phyloP scores from a whole-genome alignment of 768 basidiomycete genomes.

The Tephrocybe sp. region DNA sequence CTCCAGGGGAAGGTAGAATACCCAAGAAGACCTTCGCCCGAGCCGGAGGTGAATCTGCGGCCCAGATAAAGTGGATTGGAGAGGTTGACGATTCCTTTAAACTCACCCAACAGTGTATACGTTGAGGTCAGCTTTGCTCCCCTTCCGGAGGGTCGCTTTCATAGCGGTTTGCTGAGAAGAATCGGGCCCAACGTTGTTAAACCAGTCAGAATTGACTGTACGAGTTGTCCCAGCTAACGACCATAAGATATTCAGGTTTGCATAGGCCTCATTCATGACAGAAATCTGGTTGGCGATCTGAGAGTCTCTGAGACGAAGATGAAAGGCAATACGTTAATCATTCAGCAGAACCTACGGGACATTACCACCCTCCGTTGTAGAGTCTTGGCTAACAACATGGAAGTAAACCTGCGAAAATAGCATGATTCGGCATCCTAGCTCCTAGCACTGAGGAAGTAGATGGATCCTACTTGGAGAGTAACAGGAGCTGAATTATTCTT shows the following conservation, averaged over 20 bases:
- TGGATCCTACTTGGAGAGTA: constrained; percentile 18
- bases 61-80: background rate
- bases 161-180: constrained; percentile 39
- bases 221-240: constrained; percentile 38
- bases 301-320: constrained; percentile 26
- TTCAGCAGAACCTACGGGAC: constrained; percentile 31
- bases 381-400: constrained; percentile 32
- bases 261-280: constrained; percentile 41
- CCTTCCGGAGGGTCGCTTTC: constrained; percentile 43
- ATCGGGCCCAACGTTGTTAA: constrained; percentile 36
- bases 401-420: constrained; percentile 31
- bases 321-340: background rate
- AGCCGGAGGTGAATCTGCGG: constrained; percentile 34
- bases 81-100: background rate
- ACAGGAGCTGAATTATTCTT: constrained; percentile 6
- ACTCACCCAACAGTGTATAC: constrained; percentile 50
- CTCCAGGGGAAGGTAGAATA: constrained; percentile 51
- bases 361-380: constrained; percentile 33
- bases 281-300: constrained; percentile 35
- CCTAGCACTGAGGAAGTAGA: background rate
- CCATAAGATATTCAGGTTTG: constrained; percentile 33
- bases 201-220: constrained; percentile 46
- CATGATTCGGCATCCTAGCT: background rate
- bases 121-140: constrained; percentile 39
- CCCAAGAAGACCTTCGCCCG: constrained; percentile 44